phyloP scores from a whole-genome alignment of 768 basidiomycete genomes.

The Tricholoma sp. region DNA sequence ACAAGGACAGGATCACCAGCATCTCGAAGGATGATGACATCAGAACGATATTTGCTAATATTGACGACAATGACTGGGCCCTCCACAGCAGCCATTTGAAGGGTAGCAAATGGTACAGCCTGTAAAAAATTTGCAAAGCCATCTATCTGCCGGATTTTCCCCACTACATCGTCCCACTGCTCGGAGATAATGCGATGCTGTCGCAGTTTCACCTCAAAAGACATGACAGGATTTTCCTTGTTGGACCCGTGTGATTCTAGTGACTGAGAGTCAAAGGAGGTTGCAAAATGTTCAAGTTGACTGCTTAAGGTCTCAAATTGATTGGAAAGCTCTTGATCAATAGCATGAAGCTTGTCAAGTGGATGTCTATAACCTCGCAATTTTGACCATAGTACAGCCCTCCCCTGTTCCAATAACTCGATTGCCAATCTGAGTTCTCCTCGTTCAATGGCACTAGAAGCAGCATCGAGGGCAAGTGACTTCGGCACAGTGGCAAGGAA shows the following conservation, averaged over 20 bases:
- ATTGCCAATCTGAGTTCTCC: too few relatives aligned
- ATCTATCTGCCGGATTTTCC: constrained; percentile 17
- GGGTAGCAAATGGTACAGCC: constrained; percentile 14
- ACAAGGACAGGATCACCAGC: constrained; percentile 3
- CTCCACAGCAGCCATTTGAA: constrained; percentile 13
- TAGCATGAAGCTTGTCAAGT: constrained; percentile 17
- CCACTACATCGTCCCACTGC: constrained; percentile 11
- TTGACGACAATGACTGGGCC: neutral
- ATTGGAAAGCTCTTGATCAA: constrained; percentile 16
- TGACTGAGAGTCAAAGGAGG: neutral
- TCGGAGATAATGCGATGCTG: constrained; percentile 14
- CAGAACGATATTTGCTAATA: too few relatives aligned
- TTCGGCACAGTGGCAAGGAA: constrained; percentile 4
- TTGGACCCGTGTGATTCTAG: neutral
- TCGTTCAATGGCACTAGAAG: too few relatives aligned
- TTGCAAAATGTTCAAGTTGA: too few relatives aligned
- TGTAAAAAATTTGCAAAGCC: constrained; percentile 18
- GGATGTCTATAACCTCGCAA: too few relatives aligned
- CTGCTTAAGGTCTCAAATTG: constrained; percentile 19
- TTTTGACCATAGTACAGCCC: too few relatives aligned
- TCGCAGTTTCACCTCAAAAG: constrained; percentile 10
- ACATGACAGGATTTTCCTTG: neutral
- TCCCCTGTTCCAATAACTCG: too few relatives aligned
- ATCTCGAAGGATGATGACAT: neutral
- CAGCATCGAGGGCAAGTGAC: too few relatives aligned